phyloP scores from a whole-genome alignment of 139 green algal genomes.

The Pleodorina starrii region DNA sequence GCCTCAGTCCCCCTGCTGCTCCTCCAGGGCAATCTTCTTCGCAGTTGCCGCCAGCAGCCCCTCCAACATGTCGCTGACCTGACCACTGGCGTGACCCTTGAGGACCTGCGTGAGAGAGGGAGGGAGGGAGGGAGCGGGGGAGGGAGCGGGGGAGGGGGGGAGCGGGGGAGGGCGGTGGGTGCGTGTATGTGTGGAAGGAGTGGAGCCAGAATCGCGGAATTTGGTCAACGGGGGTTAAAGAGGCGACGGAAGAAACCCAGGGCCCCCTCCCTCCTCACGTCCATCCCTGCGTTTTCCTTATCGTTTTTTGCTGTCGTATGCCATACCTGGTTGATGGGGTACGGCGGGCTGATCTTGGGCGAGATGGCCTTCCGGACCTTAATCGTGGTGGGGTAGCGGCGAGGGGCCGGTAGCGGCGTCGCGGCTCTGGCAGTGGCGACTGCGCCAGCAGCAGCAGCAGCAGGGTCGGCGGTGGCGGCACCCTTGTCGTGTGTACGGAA shows the following conservation, averaged over 20 bases:
- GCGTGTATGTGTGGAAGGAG: not conserved
- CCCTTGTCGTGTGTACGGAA: too few relatives aligned
- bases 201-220: not conserved
- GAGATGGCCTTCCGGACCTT: conserved; percentile 16
- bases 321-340: conserved; percentile 42
- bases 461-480: too few relatives aligned
- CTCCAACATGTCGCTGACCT: conserved; percentile 46
- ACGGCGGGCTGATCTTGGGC: conserved; percentile 38
- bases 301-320: not conserved
- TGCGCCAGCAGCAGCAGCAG: not conserved
- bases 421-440: not conserved
- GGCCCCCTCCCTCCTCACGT: not conserved
- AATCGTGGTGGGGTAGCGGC: conserved; percentile 26
- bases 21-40: not conserved
- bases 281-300: not conserved
- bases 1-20: not conserved
- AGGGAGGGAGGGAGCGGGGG: not conserved
- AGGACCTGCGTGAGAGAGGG: not conserved
- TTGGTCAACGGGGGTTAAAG: not conserved
- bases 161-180: not conserved
- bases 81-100: conserved; percentile 25
- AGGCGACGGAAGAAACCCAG: not conserved
- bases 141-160: not conserved
- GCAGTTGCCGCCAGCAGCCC: conserved; percentile 41
- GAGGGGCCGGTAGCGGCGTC: not conserved